phyloP scores from a whole-genome alignment of 768 basidiomycete species.

The Tulasnella sp. region DNA sequence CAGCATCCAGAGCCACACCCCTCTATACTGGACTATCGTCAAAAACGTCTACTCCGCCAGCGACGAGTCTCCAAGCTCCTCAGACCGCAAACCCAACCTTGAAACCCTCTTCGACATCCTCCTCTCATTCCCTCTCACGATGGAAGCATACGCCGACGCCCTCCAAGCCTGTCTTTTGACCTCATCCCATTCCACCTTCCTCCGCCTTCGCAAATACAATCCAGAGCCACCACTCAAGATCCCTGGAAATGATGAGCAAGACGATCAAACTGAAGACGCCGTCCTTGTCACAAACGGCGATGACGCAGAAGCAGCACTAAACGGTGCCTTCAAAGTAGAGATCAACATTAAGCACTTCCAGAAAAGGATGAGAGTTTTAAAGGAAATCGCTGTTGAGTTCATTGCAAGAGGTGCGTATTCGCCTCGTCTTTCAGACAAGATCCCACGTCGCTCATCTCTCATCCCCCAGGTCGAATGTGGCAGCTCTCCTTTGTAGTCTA shows the following conservation, averaged over 20 bases:
- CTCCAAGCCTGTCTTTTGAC: conserved; percentile 62
- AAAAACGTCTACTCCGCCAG: conserved; percentile 44
- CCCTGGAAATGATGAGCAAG: conserved; percentile 34
- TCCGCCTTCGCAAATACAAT: conserved; percentile 47
- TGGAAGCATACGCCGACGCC: conserved; percentile 53
- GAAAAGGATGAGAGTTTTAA: conserved; percentile 64
- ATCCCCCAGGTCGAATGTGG: conserved; percentile 57
- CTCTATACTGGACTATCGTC: conserved; percentile 70
- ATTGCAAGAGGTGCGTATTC: conserved; percentile 50
- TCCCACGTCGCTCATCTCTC: conserved; percentile 4
- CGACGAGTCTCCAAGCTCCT: neutral
- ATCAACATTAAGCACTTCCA: conserved; percentile 46
- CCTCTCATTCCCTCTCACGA: conserved; percentile 46
- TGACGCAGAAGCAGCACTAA: conserved; percentile 38
- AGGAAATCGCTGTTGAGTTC: conserved; percentile 55
- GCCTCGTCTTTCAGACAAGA: neutral
- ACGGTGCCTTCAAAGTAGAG: conserved; percentile 50
- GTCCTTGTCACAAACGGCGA: conserved; percentile 33
- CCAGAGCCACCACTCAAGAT: neutral
- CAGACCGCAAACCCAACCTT: neutral
- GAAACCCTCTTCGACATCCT: conserved; percentile 52
- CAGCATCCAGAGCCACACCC: conserved; percentile 60
- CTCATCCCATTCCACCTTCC: conserved; percentile 59
- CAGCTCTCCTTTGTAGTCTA: conserved; percentile 43
- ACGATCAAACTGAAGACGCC: conserved; percentile 55